Evolutionary conservation across 75 land plant genomes (phyloP), one percentile per base, ranked within the genome.

Genomic region (Pinus albicaulis): DNA sequence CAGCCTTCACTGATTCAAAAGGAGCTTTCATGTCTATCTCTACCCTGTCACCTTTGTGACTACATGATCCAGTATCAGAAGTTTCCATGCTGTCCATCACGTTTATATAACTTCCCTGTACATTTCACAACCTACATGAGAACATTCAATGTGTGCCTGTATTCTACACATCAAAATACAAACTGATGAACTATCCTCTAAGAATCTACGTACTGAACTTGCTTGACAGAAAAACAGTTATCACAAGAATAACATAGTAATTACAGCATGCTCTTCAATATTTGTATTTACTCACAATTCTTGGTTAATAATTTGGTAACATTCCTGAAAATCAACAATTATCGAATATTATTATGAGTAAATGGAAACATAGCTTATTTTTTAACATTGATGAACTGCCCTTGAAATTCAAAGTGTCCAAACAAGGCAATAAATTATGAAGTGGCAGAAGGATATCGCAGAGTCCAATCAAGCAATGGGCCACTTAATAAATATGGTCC

Each of bases 1-100:
- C 84, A 25, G 74, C 84, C 78, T 70, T 83, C 5, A 80, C 83
- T 48, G 85, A 83, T 80, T 56, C 76, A 80, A 82, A 82, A 19
- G 83, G 85, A 55, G 79, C 56, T 34, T 58, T 61, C 23, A 79
- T 76, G 69, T 83, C 85, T 15, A 76, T 71, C 36, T 81, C 80
- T 4, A 7, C 76, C 55, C 64, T 78, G 20, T 79, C 68, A 28
- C 59, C 81, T 56, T 28, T 71, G 11, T 48, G 53, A 63, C 17
- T 28, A 63, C 60, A 74, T 31, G 76, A 75, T 69, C 41, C 75
- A 61, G 34, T 76, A 15, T 56, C 17, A 70, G 34, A 22, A 58
- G 77, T 34, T 64, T 10, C 73, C 66, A 28, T 28, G 24, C 26
- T 61, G 31, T 61, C 64, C 12, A 63, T 28, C 36, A 25, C 16